Percentiles rank a stretch among this genome's conserved stretches.
Conservation (phyloP, 495 filamentous ascomycete species). For the Penicillium longicatenatum region DNA sequence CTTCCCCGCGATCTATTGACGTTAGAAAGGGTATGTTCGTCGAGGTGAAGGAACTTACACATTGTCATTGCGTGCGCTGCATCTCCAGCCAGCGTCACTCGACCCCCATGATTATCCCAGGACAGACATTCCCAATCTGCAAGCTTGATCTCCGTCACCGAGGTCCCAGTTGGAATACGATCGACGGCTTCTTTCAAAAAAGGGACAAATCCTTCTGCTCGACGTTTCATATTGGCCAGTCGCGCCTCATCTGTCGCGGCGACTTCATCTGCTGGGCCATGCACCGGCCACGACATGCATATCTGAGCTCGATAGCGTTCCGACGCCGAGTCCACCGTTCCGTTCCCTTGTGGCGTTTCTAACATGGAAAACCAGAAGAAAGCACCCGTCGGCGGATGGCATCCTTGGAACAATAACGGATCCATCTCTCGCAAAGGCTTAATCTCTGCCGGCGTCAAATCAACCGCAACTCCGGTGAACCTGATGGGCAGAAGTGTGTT, state of each 20-base stretch:
- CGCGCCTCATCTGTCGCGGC: slow-evolving; percentile 39
- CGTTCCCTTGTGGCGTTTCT: slow-evolving; percentile 32
- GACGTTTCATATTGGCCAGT: slow-evolving; percentile 51
- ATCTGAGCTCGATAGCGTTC: slow-evolving; percentile 31
- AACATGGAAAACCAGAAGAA: slow-evolving; percentile 56
- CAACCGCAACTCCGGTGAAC: slow-evolving; percentile 33
- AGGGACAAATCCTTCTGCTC: slow-evolving; percentile 52
- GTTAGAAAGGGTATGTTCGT: neutral
- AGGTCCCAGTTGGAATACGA: slow-evolving; percentile 41
- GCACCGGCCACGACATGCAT: slow-evolving; percentile 36
- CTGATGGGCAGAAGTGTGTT: slow-evolving; percentile 23
- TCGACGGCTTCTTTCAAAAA: slow-evolving; percentile 49
- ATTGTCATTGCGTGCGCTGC: slow-evolving; percentile 66
- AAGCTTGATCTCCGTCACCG: slow-evolving; percentile 51
- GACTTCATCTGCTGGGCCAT: slow-evolving; percentile 28
- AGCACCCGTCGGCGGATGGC: slow-evolving; percentile 52
- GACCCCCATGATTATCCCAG: slow-evolving; percentile 51
- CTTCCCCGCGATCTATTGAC: slow-evolving; percentile 51
- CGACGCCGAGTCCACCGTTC: slow-evolving; percentile 1
- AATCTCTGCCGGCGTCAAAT: slow-evolving; percentile 32
- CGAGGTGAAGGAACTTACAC: slow-evolving; percentile 35
- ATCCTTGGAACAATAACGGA: slow-evolving; percentile 60
- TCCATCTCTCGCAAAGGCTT: slow-evolving; percentile 51
- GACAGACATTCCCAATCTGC: slow-evolving; percentile 49
- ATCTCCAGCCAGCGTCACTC: slow-evolving; percentile 58